A percentile compares a stretch with the other conserved stretches of the same genome.
phyloP scores from a whole-genome alignment of 305 asterid genomes.

The Fraxinus nigra region DNA sequence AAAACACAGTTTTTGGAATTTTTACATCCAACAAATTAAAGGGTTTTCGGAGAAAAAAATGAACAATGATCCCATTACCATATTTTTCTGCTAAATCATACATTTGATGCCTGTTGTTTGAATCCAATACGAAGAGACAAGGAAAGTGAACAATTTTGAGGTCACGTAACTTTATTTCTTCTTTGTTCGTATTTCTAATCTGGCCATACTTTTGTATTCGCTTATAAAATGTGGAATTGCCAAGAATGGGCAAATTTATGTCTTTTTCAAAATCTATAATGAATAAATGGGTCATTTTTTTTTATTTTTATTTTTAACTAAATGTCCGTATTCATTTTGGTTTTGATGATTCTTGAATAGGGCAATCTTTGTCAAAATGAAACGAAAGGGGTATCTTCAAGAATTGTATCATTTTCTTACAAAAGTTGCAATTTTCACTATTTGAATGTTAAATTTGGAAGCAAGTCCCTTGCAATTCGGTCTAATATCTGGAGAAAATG shows the following conservation, averaged over 20 bases:
- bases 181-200: background rate
- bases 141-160: background rate
- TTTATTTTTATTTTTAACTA: background rate
- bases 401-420: background rate
- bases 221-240: background rate
- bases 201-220: background rate
- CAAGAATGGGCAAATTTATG: background rate
- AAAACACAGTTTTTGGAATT: background rate
- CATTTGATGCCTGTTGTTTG: background rate
- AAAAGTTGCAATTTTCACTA: background rate
- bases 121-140: background rate
- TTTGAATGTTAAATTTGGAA: background rate
- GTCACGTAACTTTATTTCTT: background rate
- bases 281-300: background rate
- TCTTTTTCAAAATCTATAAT: background rate
- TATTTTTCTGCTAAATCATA: background rate
- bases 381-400: background rate
- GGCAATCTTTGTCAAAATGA: background rate
- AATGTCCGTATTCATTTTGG: background rate
- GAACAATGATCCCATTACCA: background rate
- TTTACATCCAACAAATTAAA: background rate
- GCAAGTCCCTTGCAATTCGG: background rate
- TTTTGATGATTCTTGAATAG: background rate
- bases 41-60: background rate
- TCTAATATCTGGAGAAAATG: background rate